These are phyloP conservation scores for Trichoderma breve DNA, from an alignment of 2,329 filamentous ascomycete species.

Conservation along the genomic window DNA sequence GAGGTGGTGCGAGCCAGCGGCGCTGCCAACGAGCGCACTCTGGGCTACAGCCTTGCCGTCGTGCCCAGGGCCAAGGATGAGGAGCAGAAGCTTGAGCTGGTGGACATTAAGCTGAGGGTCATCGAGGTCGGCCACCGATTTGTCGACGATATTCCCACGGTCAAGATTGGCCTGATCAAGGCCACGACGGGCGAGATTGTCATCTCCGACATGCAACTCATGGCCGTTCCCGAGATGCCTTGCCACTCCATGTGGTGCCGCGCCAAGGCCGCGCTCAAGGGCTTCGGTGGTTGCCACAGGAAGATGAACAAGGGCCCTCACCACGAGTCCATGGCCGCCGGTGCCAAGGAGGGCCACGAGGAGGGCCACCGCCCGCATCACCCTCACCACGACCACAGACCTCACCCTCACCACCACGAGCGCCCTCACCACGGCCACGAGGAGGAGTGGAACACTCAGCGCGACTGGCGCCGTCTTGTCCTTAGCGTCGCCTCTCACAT, in stretches of 20 bases:
- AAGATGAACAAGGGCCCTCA: slow-evolving; percentile 5
- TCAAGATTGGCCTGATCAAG: slow-evolving; percentile 63
- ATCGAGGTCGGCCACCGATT: slow-evolving; percentile 58
- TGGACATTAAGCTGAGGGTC: slow-evolving; percentile 57
- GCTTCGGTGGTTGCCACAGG: slow-evolving; percentile 28
- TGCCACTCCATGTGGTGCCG: slow-evolving; percentile 54
- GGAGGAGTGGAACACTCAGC: slow-evolving; percentile 23
- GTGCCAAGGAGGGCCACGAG: neutral
- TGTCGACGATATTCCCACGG: slow-evolving; percentile 51
- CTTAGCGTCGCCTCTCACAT: slow-evolving; percentile 60
- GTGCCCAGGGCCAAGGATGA: slow-evolving; percentile 47
- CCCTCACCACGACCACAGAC: slow-evolving; percentile 23
- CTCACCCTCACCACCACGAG: slow-evolving; percentile 29
- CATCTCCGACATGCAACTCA: slow-evolving; percentile 49
- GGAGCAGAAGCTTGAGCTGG: slow-evolving; percentile 50
- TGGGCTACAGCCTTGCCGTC: slow-evolving; percentile 51
- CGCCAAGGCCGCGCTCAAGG: slow-evolving; percentile 38
- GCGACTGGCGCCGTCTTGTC: slow-evolving; percentile 38
- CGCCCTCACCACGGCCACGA: neutral
- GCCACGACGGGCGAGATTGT: slow-evolving; percentile 53
- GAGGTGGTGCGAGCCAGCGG: slow-evolving; percentile 43
- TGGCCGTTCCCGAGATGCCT: slow-evolving; percentile 29
- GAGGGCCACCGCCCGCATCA: slow-evolving; percentile 20
- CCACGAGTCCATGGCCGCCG: neutral
- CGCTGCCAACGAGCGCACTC: slow-evolving; percentile 37